Evolutionary conservation across 495 filamentous ascomycete species (phyloP), one percentile per base, ranked within the genome.

Genomic region (Aspergillus bertholletiae): DNA sequence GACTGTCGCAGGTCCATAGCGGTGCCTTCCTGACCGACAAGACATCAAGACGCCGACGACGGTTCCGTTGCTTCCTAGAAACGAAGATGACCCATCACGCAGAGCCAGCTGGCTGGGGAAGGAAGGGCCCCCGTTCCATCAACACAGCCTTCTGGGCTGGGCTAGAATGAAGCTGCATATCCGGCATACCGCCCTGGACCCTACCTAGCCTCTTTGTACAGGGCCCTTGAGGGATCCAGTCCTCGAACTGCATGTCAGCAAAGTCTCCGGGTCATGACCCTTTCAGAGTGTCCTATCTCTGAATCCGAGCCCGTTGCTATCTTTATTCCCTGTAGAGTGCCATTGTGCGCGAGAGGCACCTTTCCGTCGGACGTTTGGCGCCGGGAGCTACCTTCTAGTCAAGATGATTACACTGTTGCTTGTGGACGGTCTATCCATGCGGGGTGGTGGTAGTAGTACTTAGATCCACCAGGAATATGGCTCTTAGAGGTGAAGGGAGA

Each of bases 401-500:
- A 8, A 6, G 39, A 22, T 7, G n/a, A 43, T 43, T 43, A 43
- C 39, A 43, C 7, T 43, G 17, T 3, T 43, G 37, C 37, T 9
- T 40, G 37, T 40, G 37, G 17, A 40, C 24, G 4, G 15, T 18
- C 13, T 21, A 28, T 37, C 27, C 12, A n/a, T n/a, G n/a, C 17
- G 43, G 18, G 11, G 12, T 5, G 17, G n/a, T 41, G 49, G 26
- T 52, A 8, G 39, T 18, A 43, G 39, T 43, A 43, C 5, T 22
- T 17, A 43, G 17, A 22, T 17, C 6, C 39, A 43, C 13, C 39
- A 9, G 1, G 18, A 18, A 1, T 18, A 43, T 18, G 7, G n/a
- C 39, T 43, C 7, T 30, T 37, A 50, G n/a, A 34, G 23, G 51
- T n/a, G 44, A 46, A 58, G 30, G 20, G 39, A 46, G 18, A 24